Base-by-base conservation (phyloP, 176 grass and related monocot genomes). In the Poa annua region DNA sequence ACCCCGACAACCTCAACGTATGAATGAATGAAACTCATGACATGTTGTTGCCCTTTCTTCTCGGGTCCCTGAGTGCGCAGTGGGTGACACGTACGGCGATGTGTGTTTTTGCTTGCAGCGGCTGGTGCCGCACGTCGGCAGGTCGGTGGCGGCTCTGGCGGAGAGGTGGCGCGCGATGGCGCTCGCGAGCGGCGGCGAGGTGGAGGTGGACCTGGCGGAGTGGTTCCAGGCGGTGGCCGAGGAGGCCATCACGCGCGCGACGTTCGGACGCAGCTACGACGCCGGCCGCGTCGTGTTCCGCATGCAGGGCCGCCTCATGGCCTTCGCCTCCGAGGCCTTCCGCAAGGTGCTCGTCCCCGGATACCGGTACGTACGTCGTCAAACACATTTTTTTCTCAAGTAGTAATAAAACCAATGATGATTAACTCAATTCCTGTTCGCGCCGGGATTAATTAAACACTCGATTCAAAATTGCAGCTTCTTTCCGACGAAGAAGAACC, bases 281-380 rank as follows among this genome's bases (percentile, higher is more conserved):
- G 87, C 90, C 19, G 94, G 92, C 73, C 88, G 90, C 67, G 68
- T 62, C 5, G 92, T 97, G 32, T 97, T 92, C 85, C 84, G 83
- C 84, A 85, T 92, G 81, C 94, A 97, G 85, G 83, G 80, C 13
- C 87, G 87, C 32, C 92, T 92, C 65, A 97, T 97, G 94, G 74
- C 75, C 25, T 92, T 94, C 47, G 94, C 92, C 8, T 85, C 89
- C 41, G 94, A 94, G 76, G 89, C 92, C 38, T 97, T 97, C 76
- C 89, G 92, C 85, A 97, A 94, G 85, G 92, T 97, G 41, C 87
- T 97, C 81, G 92, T 97, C 69, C 94, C 94, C 0, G 94, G 94
- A 0, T 97, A 94, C 91, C 64, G 91, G 94, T 96, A 76, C 61
- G 94, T 96, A 76, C 61, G 77, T 29, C 61, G 68, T 35, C 45